Base-by-base conservation (phyloP, 495 filamentous ascomycete species). In the Penicillium daleae region DNA sequence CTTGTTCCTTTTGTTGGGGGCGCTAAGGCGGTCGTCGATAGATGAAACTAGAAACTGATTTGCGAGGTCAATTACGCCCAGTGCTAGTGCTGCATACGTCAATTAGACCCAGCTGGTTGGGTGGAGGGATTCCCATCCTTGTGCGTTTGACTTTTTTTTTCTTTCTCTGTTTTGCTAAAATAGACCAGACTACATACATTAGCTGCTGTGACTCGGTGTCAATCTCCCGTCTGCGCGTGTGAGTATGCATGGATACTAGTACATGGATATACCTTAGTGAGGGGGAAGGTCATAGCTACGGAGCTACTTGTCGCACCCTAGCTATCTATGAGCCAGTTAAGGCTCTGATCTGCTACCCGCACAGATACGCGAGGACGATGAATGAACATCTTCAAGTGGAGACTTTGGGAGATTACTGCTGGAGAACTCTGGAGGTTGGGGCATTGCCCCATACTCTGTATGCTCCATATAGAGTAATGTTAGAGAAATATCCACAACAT, bases 341-440 rank as follows among this genome's bases (percentile, higher is more conserved):
- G 32, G 46, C 19, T 22, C 54, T 61, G 55, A 65, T 65, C 63
- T 65, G 29, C 63, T 59, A 65, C 63, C 63, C 63, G 63, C 49
- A 65, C 63, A 65, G 59, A 54, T 58, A 65, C 53, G 33, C 42
- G 37, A 32, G 49, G 13, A 46, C 42, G 42, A 37, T 56, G 35
- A 27, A 33, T 21, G 6, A 46, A 22, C 26, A 5, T 54, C n/a
- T 21, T 33, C 35, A 44, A 37, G 48, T 53, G 27, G 53, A 39
- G 35, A n/a, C 37, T 15, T 21, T 51, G 22, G 42, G 17, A 17
- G 35, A 42, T 56, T 39, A 27, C 22, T 33, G 24, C 24, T 13
- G 22, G 35, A n/a, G 35, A 29, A 50, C 50, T 6, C 50, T 59
- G 21, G 32, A 33, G 31, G n/a, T 49, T 21, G 32, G 5, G 19